Evolutionary conservation across 192 early-diverging fungal species (phyloP).

Genomic region (Globomyces pollinis-pini): DNA sequence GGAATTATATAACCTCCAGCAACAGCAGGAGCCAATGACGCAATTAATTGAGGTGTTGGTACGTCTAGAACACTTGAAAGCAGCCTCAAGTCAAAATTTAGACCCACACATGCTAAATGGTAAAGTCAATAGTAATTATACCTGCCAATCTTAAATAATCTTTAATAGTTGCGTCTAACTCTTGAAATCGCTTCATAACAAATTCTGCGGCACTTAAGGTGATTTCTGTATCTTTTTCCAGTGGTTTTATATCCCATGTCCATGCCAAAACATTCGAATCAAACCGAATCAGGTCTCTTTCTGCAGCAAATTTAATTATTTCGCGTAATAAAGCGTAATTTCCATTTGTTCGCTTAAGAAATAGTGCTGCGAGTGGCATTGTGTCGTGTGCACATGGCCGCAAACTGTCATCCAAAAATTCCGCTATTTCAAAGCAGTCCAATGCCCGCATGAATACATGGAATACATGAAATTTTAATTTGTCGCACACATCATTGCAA

Average conservation of each 20-base stretch:
- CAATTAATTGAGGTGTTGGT: not conserved
- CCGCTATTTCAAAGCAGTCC: constrained; percentile 15
- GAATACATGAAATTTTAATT: not conserved
- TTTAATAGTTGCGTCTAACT: constrained; percentile 19
- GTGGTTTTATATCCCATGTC: constrained; percentile 36
- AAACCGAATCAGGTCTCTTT: constrained; percentile 26
- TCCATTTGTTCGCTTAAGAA: constrained; percentile 37
- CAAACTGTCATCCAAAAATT: constrained; percentile 29
- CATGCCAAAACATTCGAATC: constrained; percentile 30
- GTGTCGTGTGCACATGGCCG: constrained; percentile 21
- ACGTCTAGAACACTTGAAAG: not conserved
- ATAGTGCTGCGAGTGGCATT: constrained; percentile 23
- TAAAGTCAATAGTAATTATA: constrained; percentile 23
- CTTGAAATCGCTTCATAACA: constrained; percentile 25
- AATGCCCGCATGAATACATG: constrained; percentile 25
- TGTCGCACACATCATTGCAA: not conserved
- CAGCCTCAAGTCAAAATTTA: constrained; percentile 20
- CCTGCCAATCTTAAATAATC: too few relatives aligned
- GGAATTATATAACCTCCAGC: not conserved
- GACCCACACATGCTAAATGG: constrained; percentile 31
- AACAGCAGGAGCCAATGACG: not conserved
- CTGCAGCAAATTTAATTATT: constrained; percentile 28
- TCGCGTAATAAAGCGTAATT: constrained; percentile 34
- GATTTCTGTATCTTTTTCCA: constrained; percentile 31
- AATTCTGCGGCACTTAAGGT: constrained; percentile 32